Base-by-base conservation (phyloP, 208 protist species). In the Wallacemonas sp. region DNA sequence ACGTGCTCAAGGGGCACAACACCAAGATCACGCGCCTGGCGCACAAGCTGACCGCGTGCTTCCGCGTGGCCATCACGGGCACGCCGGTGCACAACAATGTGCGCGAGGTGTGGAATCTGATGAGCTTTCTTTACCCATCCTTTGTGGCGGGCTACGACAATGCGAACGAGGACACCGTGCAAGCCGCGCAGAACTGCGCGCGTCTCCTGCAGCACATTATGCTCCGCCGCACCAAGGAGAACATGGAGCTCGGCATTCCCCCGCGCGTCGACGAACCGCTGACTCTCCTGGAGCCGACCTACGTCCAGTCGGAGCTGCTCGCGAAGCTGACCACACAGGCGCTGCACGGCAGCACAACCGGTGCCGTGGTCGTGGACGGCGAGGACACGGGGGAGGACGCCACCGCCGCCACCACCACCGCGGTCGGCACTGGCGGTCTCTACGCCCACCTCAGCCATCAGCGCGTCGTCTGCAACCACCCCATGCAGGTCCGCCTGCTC, bases 21-120 rank as follows among this genome's bases (percentile, higher is more conserved):
- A 92, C 90, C 0, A 80, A 83, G 38, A 79, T 95, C 41, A 84
- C 77, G 11, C 57, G 62, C 38, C 49, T 70, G 2, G 71, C 94
- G 0, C 82, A 89, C 29, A 90, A 92, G 63, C 78, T 98, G n/a
- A 80, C 54, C 5, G 67, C 87, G 18, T 92, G 83, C 61, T 85
- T 92, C 50, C 86, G 88, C 31, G 45, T 98, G 5, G 82, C 95
- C 20, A 84, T 98, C 44, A 97, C 93, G 2, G 98, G 98, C 32
- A 99, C 98, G 7, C 98, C 97, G 16, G 81, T 99, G 48, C 98
- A 99, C 68, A 99, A 99, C 84, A 97, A 97, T 61, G 86, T 97
- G 22, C 63, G 85, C 38, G 98, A 99, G 81, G 82, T 99, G 26
- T 99, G 96, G 92, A 93, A 82, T 41, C 76, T 99, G 23, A 78